A percentile compares a stretch with the other conserved stretches of the same genome.
Evolutionary conservation across 2,329 filamentous ascomycete species (phyloP).

Genomic region (Ceratocystis alfenasii): DNA sequence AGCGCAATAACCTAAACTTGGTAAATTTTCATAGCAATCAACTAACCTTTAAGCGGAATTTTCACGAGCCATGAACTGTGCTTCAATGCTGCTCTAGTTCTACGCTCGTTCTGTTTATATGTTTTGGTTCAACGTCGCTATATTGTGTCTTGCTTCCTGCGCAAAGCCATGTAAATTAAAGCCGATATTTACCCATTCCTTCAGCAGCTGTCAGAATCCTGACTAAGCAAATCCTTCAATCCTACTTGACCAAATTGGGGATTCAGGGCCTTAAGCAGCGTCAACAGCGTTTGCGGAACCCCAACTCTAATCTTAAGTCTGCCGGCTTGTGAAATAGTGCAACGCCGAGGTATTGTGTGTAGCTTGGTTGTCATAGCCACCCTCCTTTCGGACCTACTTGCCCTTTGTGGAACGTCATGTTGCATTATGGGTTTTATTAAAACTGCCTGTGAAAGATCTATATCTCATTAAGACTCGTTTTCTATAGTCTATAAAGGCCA

Average conservation of each 20-base stretch:
- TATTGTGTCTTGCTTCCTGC: background rate
- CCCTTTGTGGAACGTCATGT: background rate
- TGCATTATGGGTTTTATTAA: slow-evolving; percentile 3
- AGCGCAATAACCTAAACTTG: no score
- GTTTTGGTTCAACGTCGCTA: background rate
- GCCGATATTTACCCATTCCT: background rate
- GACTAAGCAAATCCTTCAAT: background rate
- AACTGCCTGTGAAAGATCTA: background rate
- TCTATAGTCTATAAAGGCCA: background rate
- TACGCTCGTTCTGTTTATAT: background rate
- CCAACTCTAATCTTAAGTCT: slow-evolving; percentile 1
- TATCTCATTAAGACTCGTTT: no score
- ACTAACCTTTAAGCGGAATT: background rate
- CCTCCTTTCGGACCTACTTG: background rate
- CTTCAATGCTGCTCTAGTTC: background rate
- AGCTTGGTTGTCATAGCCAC: background rate
- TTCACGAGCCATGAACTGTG: background rate
- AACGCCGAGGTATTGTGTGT: background rate
- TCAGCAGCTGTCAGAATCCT: background rate
- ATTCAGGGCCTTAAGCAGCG: background rate
- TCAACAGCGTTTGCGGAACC: background rate
- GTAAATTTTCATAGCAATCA: no score
- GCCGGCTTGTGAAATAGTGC: background rate
- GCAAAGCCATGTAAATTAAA: background rate
- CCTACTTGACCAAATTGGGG: no score